Evolutionary conservation across 257 asterid species (phyloP), one percentile per base, ranked within the genome.

Genomic region (Forsythia suspensa): DNA sequence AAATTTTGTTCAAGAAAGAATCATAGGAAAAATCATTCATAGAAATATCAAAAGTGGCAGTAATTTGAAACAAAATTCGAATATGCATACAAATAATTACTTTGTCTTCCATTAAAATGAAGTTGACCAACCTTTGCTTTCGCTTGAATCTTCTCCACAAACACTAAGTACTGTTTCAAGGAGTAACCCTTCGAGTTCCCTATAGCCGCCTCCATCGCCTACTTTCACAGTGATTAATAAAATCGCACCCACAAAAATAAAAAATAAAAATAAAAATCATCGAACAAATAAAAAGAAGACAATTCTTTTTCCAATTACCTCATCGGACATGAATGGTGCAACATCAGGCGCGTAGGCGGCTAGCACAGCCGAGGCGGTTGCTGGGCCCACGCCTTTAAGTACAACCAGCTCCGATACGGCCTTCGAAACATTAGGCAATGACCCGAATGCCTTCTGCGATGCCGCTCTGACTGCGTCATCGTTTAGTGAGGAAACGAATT

Each of bases 321-420:
- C 97, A 77, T 94, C 98, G 72, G 98, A 94, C 97, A 94, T 94
- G 86, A 94, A 94, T 2, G 98, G 96, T 41, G 92, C 95, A 71
- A 88, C 69, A n/a, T 90, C 89, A 29, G 98, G 98, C 43, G 97
- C 85, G 43, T 87, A 91, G 57, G 95, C 98, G 4, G 98, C 95
- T 63, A 95, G 94, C 34, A 92, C 84, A 15, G 98, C 98, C 5
- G 98, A 95, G 41, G 98, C 98, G 42, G 98, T 95, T 74, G 98
- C 98, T 66, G 98, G 96, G 0, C 98, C 98, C 11, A 95, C 92
- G 43, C 98, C 98, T 81, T 95, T 95, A 79, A 95, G 21, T 11
- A 83, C 94, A n/a, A 94, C 88, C 29, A 95, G 82, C 81, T 83
- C 97, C 59, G 80, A 69, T 42, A 95, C 82, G 59, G 97, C 95